A percentile compares a stretch with the other conserved stretches of the same genome.
Conservation (phyloP, 352 stramenopile species). For the Globisporangium solare region DNA sequence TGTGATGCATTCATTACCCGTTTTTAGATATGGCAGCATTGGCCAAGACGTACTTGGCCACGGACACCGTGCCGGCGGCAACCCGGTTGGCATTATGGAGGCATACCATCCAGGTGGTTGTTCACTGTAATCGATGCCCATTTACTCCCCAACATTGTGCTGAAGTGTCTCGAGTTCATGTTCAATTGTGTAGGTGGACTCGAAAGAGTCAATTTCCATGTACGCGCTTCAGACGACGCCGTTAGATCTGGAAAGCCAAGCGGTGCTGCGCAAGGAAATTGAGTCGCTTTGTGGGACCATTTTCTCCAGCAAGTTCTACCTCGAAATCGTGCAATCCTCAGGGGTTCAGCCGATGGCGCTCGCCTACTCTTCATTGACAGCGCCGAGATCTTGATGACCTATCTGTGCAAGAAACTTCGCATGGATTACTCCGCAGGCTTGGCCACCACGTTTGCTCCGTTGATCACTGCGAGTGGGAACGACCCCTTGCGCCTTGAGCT, state of each 20-base stretch:
- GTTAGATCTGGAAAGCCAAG: constrained; percentile 46
- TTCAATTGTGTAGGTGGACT: constrained; percentile 9
- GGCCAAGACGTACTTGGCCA: constrained; percentile 30
- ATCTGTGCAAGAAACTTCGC: constrained; percentile 56
- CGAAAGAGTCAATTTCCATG: constrained; percentile 54
- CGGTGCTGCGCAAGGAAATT: constrained; percentile 59
- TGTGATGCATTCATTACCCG: not conserved
- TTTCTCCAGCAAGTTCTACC: constrained; percentile 54
- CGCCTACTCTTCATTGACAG: constrained; percentile 75
- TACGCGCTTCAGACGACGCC: constrained; percentile 66
- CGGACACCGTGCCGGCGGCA: constrained; percentile 27
- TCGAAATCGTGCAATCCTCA: constrained; percentile 23
- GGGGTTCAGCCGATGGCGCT: constrained; percentile 37
- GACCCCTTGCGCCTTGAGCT: constrained; percentile 64
- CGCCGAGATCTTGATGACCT: constrained; percentile 63
- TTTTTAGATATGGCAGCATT: constrained; percentile 28
- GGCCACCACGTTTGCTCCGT: constrained; percentile 46
- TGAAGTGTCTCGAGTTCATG: not conserved
- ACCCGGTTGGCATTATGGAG: constrained; percentile 56
- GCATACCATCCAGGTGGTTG: constrained; percentile 28
- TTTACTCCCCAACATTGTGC: constrained; percentile 9
- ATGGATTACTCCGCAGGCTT: constrained; percentile 52
- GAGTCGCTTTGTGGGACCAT: constrained; percentile 57
- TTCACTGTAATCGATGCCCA: too few relatives aligned
- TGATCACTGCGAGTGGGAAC: constrained; percentile 53